Base-by-base conservation (phyloP, 345 rosid species). In the Raphanus raphanistrum region DNA sequence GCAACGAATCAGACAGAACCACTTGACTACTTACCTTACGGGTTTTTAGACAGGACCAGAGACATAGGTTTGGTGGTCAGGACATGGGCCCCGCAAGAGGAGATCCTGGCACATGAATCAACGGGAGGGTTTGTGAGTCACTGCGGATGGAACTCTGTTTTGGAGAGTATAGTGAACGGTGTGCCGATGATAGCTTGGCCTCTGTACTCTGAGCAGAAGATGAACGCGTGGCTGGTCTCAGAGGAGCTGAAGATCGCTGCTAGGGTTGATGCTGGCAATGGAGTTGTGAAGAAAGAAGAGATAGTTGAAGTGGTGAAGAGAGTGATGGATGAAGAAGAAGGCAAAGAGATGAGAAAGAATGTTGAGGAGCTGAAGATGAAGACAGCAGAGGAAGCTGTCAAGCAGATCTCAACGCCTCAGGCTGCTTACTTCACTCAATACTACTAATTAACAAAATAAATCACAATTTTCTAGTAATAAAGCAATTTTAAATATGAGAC, bases 101-200 rank as follows among this genome's bases (percentile, higher is more conserved):
- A 84, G 68, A 86, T 90, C 29, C 33, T 87, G 31, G 71, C 73
- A 71, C 87, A 86, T 17, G 76, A 82, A 15, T 74, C 90, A 1
- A 65, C 81, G 0, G 87, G 90, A 3, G 88, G 84, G 17, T 87
- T 88, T 76, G 70, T 90, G 66, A 79, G 85, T 5, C 88, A 85
- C 15, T 88, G 87, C 35, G 84, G 90, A 27, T 85, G 94, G 88
- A 90, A 90, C 75, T 87, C 89, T 6, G 68, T 80, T 3, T 50
- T 83, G 33, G 87, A 84, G 81, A 84, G 87, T 48, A 73, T 84
- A 2, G 66, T 72, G 10, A 88, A 83, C n/a, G 89, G 88, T 45
- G 80, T 88, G 33, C 89, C 89, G 1, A 85, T 90, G 86, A 73
- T 85, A 26, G 87, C 76, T 8, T 87, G 93, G 91, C 93, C 90